Base-by-base conservation (phyloP, 2,329 filamentous ascomycete species). In the Juglanconis juglandina region DNA sequence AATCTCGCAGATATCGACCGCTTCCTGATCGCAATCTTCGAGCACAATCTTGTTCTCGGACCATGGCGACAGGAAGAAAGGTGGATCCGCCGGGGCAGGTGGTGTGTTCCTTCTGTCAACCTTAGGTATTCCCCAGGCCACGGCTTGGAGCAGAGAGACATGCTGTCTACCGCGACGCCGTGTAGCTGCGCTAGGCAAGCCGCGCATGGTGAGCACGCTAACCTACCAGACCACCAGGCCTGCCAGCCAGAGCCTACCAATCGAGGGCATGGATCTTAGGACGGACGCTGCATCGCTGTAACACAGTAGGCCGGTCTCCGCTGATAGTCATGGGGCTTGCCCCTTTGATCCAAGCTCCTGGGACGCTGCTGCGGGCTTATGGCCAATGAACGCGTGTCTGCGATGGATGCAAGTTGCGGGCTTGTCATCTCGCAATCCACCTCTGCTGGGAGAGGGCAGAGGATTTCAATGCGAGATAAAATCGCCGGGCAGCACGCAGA, bases 11-110 rank as follows among this genome's bases (percentile, higher is more conserved):
- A 44, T 59, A 47, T 59, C 42, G 32, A 58, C 57, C 17, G 33
- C 13, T n/a, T 51, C 57, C 33, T 59, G 48, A 62, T 53, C 60
- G 60, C 55, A 61, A 57, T 60, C 46, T 59, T 39, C 3, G 37
- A n/a, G 9, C 60, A 30, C n/a, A 42, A 56, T 62, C 41, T 33
- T 44, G 39, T 11, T 41, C 24, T 51, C 39, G 48, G 53, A 17
- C 44, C 30, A 41, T 48, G 14, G 46, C 35, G 47, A 49, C 49
- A 47, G 42, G 32, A 42, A 13, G 7, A 33, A 39, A 17, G 52
- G 60, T 59, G 35, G 53, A 35, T 17, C 54, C 35, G 53, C 37
- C 44, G 35, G 56, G 52, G 34, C 39, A 51, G 39, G 52, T 49
- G 35, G 56, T 52, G 53, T 53, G 57, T 5, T 1, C 35, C 50